Evolutionary conservation across 2,329 filamentous ascomycete genomes (phyloP).

Genomic region (Ceratocystis eucalypticola): DNA sequence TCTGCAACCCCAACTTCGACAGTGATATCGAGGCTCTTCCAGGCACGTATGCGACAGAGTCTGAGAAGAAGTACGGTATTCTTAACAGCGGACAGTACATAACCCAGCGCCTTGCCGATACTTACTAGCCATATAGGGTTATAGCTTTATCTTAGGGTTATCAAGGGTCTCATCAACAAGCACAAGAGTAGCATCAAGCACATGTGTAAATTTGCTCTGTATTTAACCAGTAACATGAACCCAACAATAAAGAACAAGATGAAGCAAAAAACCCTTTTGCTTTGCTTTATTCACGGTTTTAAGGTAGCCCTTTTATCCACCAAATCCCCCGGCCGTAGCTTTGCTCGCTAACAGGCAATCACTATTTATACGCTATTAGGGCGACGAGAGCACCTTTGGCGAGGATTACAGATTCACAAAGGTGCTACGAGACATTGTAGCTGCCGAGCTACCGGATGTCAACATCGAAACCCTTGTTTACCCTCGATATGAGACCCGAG

Average conservation of each 20-base stretch:
- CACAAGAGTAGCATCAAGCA: background rate
- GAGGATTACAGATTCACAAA: slow-evolving; percentile 52
- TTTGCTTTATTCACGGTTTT: slow-evolving; percentile 83
- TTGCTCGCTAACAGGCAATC: background rate
- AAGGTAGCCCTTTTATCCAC: slow-evolving; percentile 37
- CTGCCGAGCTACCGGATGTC: slow-evolving; percentile 53
- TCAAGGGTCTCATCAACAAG: background rate
- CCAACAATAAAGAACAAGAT: background rate
- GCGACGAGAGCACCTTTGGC: slow-evolving; percentile 65
- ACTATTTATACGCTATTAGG: slow-evolving; percentile 32
- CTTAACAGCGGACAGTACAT: slow-evolving; percentile 74
- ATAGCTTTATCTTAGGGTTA: background rate
- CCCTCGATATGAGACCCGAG: slow-evolving; percentile 69
- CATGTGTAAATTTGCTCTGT: background rate
- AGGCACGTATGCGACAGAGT: slow-evolving; percentile 51
- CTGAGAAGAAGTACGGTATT: slow-evolving; percentile 63
- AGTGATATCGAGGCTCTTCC: slow-evolving; percentile 67
- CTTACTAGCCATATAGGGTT: slow-evolving; percentile 36
- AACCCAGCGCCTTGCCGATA: slow-evolving; percentile 61
- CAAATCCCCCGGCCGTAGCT: slow-evolving; percentile 9
- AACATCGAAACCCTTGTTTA: slow-evolving; percentile 58
- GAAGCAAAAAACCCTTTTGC: slow-evolving; percentile 65
- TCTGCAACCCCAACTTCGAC: slow-evolving; percentile 76
- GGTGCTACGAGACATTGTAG: slow-evolving; percentile 52
- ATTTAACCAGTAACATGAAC: background rate